Conservation (phyloP, 2,329 filamentous ascomycete species). For the Exophiala sideris region DNA sequence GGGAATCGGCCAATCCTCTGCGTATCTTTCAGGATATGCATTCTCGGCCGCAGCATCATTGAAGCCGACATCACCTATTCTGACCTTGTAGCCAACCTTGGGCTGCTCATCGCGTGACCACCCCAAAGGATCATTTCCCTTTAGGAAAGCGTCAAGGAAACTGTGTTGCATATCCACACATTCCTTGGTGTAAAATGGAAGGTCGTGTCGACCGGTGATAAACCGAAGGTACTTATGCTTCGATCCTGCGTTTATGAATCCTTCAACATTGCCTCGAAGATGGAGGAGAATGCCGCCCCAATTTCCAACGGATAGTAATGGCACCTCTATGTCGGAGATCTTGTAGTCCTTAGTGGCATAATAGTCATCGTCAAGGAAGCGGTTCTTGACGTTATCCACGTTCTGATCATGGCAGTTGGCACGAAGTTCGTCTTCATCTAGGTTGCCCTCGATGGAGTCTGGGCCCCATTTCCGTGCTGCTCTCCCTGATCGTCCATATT, state of each 20-base stretch:
- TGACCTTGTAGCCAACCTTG: slow-evolving; percentile 54
- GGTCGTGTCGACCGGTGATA: slow-evolving; percentile 66
- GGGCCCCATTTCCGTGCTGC: slow-evolving; percentile 26
- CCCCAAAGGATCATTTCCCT: slow-evolving; percentile 57
- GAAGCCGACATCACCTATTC: slow-evolving; percentile 49
- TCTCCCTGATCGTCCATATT: slow-evolving; percentile 6
- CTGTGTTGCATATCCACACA: slow-evolving; percentile 65
- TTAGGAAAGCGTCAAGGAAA: slow-evolving; percentile 69
- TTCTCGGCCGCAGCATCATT: slow-evolving; percentile 62
- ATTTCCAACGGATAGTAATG: slow-evolving; percentile 64
- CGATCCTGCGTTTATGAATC: slow-evolving; percentile 55
- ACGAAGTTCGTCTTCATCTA: slow-evolving; percentile 35
- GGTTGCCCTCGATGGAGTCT: slow-evolving; percentile 29
- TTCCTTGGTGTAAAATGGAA: slow-evolving; percentile 68
- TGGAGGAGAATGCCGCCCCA: slow-evolving; percentile 70
- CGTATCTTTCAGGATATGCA: slow-evolving; percentile 53
- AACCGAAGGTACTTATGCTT: slow-evolving; percentile 62
- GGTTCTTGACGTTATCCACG: slow-evolving; percentile 47
- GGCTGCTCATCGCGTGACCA: slow-evolving; percentile 41
- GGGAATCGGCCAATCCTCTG: slow-evolving; percentile 64
- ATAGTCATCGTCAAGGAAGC: slow-evolving; percentile 61
- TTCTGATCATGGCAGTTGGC: slow-evolving; percentile 44
- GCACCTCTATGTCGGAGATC: slow-evolving; percentile 65
- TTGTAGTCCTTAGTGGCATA: slow-evolving; percentile 64
- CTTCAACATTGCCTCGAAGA: slow-evolving; percentile 65